A percentile compares a stretch with the other conserved stretches of the same genome.
phyloP scores from a whole-genome alignment of 306 rosid genomes.

The Carpinus viminea region DNA sequence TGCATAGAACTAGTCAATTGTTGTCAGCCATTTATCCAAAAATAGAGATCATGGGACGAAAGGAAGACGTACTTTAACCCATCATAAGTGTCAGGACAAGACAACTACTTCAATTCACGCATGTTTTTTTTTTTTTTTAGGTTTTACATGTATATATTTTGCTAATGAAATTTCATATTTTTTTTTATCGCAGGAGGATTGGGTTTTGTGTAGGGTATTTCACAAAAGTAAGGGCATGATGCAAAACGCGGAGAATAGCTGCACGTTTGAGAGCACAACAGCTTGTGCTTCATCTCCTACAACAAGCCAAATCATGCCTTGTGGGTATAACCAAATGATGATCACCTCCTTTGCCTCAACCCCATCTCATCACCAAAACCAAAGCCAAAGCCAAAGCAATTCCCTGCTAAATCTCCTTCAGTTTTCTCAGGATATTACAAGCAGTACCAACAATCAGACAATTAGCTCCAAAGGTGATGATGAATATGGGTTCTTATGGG shows the following conservation, averaged over 20 bases:
- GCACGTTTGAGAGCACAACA: conserved; percentile 33
- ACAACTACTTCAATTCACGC: background rate
- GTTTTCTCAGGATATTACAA: conserved; percentile 42
- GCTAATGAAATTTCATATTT: conserved; percentile 33
- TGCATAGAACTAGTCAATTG: background rate
- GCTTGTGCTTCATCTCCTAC: conserved; percentile 43
- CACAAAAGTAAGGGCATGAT: conserved; percentile 56
- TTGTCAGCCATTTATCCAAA: background rate
- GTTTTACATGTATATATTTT: conserved; percentile 17
- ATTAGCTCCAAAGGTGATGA: conserved; percentile 49
- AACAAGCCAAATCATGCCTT: conserved; percentile 36
- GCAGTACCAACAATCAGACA: conserved; percentile 33
- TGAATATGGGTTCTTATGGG: conserved; percentile 78
- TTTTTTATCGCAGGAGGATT: conserved; percentile 74
- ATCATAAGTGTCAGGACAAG: conserved; percentile 21
- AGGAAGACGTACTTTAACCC: background rate
- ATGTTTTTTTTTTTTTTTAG: background rate
- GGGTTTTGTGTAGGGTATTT: conserved; percentile 95
- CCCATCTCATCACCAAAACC: conserved; percentile 29
- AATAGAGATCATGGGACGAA: background rate
- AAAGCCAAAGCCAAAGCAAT: conserved; percentile 24
- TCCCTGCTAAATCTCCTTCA: conserved; percentile 66
- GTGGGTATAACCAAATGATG: conserved; percentile 46
- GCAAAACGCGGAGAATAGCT: conserved; percentile 31
- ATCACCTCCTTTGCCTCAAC: conserved; percentile 47